Evolutionary conservation across 139 green algal species (phyloP).

Genomic region (Diplosphaera chodatii): DNA sequence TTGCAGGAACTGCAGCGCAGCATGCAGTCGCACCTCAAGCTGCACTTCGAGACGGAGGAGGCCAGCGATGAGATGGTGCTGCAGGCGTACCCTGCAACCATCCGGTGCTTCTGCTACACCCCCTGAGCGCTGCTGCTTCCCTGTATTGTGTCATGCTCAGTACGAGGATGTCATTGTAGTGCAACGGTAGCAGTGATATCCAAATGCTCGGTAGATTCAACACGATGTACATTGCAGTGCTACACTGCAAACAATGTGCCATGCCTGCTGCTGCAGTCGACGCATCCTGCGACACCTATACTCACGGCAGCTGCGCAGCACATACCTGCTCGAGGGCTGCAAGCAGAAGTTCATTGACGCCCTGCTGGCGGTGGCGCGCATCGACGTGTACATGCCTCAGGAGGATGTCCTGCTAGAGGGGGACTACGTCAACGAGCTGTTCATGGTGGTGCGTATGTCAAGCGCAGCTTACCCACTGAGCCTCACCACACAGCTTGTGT

Average conservation of each 20-base stretch:
- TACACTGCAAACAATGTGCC: too few relatives aligned
- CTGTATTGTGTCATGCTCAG: too few relatives aligned
- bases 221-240: too few relatives aligned
- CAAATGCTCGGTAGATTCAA: too few relatives aligned
- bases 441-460: conserved; percentile 39
- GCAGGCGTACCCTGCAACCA: conserved; percentile 37
- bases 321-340: conserved; percentile 49
- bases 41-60: conserved; percentile 59
- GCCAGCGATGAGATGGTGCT: conserved; percentile 51
- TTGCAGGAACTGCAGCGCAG: conserved; percentile 28
- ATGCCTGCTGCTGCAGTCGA: not conserved
- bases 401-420: conserved; percentile 42
- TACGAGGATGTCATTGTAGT: too few relatives aligned
- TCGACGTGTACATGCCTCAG: conserved; percentile 57
- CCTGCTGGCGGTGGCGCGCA: conserved; percentile 32
- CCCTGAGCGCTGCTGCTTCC: too few relatives aligned
- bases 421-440: conserved; percentile 48
- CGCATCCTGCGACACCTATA: conserved; percentile 51
- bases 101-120: conserved; percentile 8
- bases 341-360: conserved; percentile 48
- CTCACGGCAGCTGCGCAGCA: conserved; percentile 28
- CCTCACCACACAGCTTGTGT: too few relatives aligned
- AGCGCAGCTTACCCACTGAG: too few relatives aligned
- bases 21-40: conserved; percentile 59
- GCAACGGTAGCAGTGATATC: too few relatives aligned